Base-by-base conservation (phyloP, 2,329 filamentous ascomycete genomes). In the Atkinsonella texensis region DNA sequence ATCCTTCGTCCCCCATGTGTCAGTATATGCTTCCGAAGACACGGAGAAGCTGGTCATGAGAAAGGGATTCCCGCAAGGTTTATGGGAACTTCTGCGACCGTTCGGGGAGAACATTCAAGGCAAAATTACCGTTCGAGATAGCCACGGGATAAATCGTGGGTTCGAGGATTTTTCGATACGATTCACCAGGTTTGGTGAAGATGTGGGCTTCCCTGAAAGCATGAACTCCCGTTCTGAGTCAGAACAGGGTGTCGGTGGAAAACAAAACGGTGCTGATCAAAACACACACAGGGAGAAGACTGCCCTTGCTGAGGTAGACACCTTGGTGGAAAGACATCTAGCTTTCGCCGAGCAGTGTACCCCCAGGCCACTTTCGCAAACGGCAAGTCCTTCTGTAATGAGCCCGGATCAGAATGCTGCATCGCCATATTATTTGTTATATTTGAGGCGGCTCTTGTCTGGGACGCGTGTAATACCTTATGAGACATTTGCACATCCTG, bases 401-500 rank as follows among this genome's bases (percentile, higher is more conserved):
- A 70, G 66, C 2, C 55, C 73, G n/a, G 72, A 75, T 39, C 58
- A 68, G 11, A 73, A 77, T 33, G 66, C 73, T 12, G 78, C 84
- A 1, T 90, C 87, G 11, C 85, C 87, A 0, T 89, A 95, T 65
- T 95, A 95, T 67, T 81, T 84, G 38, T 70, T 95, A 8, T 97
- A 95, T 64, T 69, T 98, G 46, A 81, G 89, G 32, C 82, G 90
- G 48, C 67, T 98, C 40, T 71, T 98, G 9, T 95, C 89, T 1
- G 84, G 85, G 13, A 72, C 91, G 41, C 81, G 87, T 1, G 71
- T 94, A 44, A 80, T 84, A 3, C 83, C 89, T 0, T 89, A 96
- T 60, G 93, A 98, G 69, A 93, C 93, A 0, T 95, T 97, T 67
- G 81, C 86, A 5, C 93, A 98, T 65, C 93, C 94, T 0, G 91